These are phyloP conservation scores for Poronia punctata DNA, from an alignment of 495 filamentous ascomycete species.

Conservation along the genomic window DNA sequence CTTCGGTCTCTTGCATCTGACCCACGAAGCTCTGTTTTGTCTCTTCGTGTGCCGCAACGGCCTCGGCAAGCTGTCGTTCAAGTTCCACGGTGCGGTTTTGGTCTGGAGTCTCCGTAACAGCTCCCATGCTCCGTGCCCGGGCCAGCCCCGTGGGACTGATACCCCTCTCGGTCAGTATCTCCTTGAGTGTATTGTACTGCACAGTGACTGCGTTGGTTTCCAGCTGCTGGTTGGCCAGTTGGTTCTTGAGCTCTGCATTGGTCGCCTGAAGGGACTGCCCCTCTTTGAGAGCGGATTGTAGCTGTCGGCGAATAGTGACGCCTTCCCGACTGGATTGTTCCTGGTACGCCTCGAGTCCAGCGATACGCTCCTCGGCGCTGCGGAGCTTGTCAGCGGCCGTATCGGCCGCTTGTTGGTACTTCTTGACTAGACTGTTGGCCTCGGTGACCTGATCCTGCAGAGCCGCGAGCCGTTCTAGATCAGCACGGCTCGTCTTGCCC, in stretches of 20 bases:
- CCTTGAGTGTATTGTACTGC: constrained; percentile 88
- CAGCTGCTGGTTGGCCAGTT: constrained; percentile 73
- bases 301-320: constrained; percentile 77
- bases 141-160: constrained; percentile 56
- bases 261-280: constrained; percentile 66
- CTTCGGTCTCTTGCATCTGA: constrained; percentile 75
- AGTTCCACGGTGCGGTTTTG: constrained; percentile 75
- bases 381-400: constrained; percentile 79
- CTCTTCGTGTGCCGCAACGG: constrained; percentile 74
- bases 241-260: constrained; percentile 70
- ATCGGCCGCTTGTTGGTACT: constrained; percentile 88
- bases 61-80: constrained; percentile 79
- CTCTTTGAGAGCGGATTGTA: constrained; percentile 77
- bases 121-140: constrained; percentile 41
- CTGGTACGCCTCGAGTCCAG: constrained; percentile 91
- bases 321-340: constrained; percentile 93
- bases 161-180: constrained; percentile 82
- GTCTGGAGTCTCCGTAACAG: constrained; percentile 74
- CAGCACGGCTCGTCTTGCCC: constrained; percentile 43
- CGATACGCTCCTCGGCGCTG: constrained; percentile 90
- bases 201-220: constrained; percentile 83
- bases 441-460: constrained; percentile 73
- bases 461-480: constrained; percentile 67
- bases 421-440: constrained; percentile 71
- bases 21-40: constrained; percentile 66